Base-by-base conservation (phyloP, 139 green algal species). In the Chlorella sp. region DNA sequence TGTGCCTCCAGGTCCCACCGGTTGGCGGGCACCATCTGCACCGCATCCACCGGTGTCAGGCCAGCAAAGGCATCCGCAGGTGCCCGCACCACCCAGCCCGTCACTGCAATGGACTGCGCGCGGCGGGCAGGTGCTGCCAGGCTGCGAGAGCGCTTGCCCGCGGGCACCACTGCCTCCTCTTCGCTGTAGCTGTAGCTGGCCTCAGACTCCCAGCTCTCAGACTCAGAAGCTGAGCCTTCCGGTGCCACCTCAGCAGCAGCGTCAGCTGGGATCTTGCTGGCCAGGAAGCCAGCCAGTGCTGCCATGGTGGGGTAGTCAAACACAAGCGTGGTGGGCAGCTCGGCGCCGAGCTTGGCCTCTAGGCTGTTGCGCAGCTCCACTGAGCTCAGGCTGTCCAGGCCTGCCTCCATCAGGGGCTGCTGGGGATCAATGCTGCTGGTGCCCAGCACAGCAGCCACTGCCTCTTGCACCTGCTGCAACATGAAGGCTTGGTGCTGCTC, bases 331-430 rank as follows among this genome's bases (percentile, higher is more conserved):
- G 82, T 73, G 0, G 93, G 92, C 70, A 96, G 86, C 20, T 92
- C 81, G 7, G 93, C 21, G 26, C 78, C 81, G 39, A 95, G 83
- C 6, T 38, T 68, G 26, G 60, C 86, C 41, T 96, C 91, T 15
- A 98, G 92, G 20, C 74, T 84, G 82, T 96, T 95, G 38, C 92
- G 86, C 82, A 97, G 91, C 92, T 98, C 94, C 63, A 96, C 93
- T 6, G 92, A 89, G 3, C 91, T 91, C 74, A 97, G 86, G 13
- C 91, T 96, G 90, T 97, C 95, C 47, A 98, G 69, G 12, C 94
- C 95, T 21, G 91, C 89, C 17, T 87, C 91, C 86, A 92, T 94
- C 28, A 94, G 84, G 1, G 95, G 95, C 39, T 95, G 71, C 71
- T 78, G 41, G 2, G 41, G 39, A 26, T 78, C 71, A 25, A 62